Conservation (phyloP, 2,329 filamentous ascomycete species). For the Zalaria sp. region DNA sequence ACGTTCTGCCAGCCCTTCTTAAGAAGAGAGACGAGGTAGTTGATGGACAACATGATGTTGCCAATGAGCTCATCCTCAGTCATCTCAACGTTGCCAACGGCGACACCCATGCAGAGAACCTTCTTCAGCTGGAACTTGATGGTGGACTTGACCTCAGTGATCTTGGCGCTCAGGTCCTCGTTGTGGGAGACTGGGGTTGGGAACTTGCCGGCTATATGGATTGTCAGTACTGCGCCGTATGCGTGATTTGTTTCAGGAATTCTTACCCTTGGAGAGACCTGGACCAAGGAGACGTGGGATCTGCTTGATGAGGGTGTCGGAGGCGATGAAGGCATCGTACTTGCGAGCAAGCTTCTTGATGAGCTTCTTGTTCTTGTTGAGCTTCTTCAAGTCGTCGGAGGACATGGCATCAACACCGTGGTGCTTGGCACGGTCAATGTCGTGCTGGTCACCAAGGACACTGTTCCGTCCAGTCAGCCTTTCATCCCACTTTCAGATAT, state of each 20-base stretch:
- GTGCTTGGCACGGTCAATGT: constrained; percentile 99
- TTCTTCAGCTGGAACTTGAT: constrained; percentile 99
- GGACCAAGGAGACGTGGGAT: constrained; percentile 98
- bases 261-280: constrained; percentile 87
- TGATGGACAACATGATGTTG: constrained; percentile 99
- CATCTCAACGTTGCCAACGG: constrained; percentile 98
- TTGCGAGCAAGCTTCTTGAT: constrained; percentile 99
- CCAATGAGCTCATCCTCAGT: constrained; percentile 82
- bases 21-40: constrained; percentile 97
- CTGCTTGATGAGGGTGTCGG: constrained; percentile 97
- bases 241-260: background rate
- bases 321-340: constrained; percentile 98
- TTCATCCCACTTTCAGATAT: background rate
- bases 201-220: constrained; percentile 83
- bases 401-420: constrained; percentile 97
- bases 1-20: constrained; percentile 99
- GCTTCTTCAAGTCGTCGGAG: constrained; percentile 98
- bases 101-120: constrained; percentile 99
- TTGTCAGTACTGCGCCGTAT: constrained; percentile 10
- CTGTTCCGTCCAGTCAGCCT: constrained; percentile 27
- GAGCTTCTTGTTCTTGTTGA: constrained; percentile 99
- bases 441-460: constrained; percentile 87
- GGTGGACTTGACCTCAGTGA: constrained; percentile 99
- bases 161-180: constrained; percentile 87
- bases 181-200: constrained; percentile 93